Percentiles rank a stretch among this genome's conserved stretches.
phyloP scores from a whole-genome alignment of 2,329 filamentous ascomycete species.

The Chaetomium olivaceum region DNA sequence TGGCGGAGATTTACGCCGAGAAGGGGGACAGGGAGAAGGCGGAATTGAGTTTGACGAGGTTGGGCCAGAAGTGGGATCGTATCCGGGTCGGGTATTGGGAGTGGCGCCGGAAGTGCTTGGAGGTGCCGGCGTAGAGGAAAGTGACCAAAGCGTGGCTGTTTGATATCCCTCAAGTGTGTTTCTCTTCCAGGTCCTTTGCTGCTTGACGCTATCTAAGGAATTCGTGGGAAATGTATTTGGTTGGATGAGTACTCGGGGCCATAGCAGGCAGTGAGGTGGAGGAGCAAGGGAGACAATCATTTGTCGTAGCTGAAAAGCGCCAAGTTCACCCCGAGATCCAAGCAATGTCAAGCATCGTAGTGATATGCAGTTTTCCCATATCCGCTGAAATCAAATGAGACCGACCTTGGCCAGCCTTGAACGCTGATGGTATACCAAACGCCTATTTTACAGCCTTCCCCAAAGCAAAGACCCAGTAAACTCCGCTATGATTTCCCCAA shows the following conservation, averaged over 20 bases:
- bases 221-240: background rate
- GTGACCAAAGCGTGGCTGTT: background rate
- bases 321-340: background rate
- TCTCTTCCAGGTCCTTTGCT: background rate
- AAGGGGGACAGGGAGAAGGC: slow-evolving; percentile 62
- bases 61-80: slow-evolving; percentile 86
- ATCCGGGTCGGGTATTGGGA: slow-evolving; percentile 92
- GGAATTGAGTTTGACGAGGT: slow-evolving; percentile 66
- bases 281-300: background rate
- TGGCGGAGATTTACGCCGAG: slow-evolving; percentile 68
- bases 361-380: background rate
- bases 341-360: background rate
- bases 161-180: background rate
- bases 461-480: background rate
- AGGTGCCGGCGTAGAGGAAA: slow-evolving; percentile 9
- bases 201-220: background rate
- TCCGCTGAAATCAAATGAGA: background rate
- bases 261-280: background rate
- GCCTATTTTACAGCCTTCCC: background rate
- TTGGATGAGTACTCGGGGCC: background rate
- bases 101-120: slow-evolving; percentile 61
- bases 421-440: slow-evolving; percentile 8
- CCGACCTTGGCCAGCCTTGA: background rate
- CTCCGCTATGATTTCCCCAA: background rate
- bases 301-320: background rate